Evolutionary conservation across 2,329 filamentous ascomycete species (phyloP), one percentile per base, ranked within the genome.

Genomic region (Sphaerulina populicola): DNA sequence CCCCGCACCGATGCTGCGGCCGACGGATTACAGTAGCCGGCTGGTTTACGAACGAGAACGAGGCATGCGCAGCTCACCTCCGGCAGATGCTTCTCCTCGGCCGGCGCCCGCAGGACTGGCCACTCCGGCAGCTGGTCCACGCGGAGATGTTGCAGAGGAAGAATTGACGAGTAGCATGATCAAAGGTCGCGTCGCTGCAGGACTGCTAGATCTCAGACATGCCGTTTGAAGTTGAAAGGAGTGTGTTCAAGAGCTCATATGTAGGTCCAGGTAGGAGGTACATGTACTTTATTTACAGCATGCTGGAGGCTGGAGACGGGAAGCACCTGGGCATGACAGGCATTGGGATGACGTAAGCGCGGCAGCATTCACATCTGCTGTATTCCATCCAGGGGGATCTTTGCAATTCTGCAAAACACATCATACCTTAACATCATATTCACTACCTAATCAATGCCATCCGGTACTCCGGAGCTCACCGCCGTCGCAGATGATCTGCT

Each of bases 141-240:
- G 39, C 27, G n/a, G 18, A 15, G 14, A 23, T 21, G 29, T 31
- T 4, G 14, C 18, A 21, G 65, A 62, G 21, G 62, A 64, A 9
- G 68, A 72, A 18, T 56, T 75, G 45, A 71, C 71, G 44, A 76
- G 70, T 54, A 76, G 71, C 61, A 72, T 70, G 14, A 68, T 74
- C 35, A 72, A 72, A 51, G 76, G 72, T 3, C 69, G 72, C 40
- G 77, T 77, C 7, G 77, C 73, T 10, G 75, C 73, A 60, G 78
- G 75, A 6, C 61, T 82, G 57, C 59, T 80, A 54, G 75, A 73
- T 54, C 64, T 81, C 48, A 55, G 57, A 41, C 49, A 62, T 51
- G 60, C 47, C 8, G 39, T 49, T n/a, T 53, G 31, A 35, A n/a
- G 5, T 35, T 7, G 4, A 27, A 27, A 27, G 5, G 3, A 27